Evolutionary conservation across 2,329 filamentous ascomycete genomes (phyloP).

Genomic region (Penicillium fuscoglaucum): DNA sequence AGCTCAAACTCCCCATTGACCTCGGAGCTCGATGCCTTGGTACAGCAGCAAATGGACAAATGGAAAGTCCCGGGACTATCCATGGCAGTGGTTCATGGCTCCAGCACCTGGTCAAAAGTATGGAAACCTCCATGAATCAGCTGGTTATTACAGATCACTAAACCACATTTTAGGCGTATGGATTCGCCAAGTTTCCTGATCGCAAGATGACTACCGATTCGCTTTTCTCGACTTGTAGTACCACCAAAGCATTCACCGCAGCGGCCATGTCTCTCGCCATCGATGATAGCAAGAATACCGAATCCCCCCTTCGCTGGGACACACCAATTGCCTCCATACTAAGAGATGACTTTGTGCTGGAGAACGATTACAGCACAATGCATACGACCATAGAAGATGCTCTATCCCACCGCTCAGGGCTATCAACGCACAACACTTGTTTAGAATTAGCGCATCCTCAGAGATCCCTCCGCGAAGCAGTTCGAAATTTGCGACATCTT

Average conservation of each 20-base stretch:
- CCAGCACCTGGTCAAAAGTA: no score
- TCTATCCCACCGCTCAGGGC: constrained; percentile 36
- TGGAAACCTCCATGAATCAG: neutral
- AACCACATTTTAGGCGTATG: constrained; percentile 23
- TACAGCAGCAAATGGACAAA: constrained; percentile 22
- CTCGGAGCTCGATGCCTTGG: constrained; percentile 20
- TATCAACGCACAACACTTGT: constrained; percentile 24
- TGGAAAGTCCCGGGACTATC: constrained; percentile 3
- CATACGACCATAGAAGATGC: constrained; percentile 37
- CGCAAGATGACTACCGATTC: constrained; percentile 25
- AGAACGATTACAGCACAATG: constrained; percentile 28
- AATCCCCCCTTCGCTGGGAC: constrained; percentile 33
- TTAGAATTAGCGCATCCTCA: neutral
- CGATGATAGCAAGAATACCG: constrained; percentile 19
- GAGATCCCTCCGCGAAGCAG: constrained; percentile 12
- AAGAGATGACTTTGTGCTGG: constrained; percentile 35
- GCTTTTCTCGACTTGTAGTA: constrained; percentile 30
- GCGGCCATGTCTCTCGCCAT: constrained; percentile 25
- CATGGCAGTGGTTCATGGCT: no score
- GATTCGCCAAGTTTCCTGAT: constrained; percentile 28
- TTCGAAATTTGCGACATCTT: constrained; percentile 23
- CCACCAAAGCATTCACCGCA: constrained; percentile 32
- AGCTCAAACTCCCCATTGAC: neutral
- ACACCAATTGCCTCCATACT: constrained; percentile 41
- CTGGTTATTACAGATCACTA: neutral